A percentile compares a stretch with the other conserved stretches of the same genome.
phyloP scores from a whole-genome alignment of 2,329 filamentous ascomycete species.

The Diaporthe sp. region DNA sequence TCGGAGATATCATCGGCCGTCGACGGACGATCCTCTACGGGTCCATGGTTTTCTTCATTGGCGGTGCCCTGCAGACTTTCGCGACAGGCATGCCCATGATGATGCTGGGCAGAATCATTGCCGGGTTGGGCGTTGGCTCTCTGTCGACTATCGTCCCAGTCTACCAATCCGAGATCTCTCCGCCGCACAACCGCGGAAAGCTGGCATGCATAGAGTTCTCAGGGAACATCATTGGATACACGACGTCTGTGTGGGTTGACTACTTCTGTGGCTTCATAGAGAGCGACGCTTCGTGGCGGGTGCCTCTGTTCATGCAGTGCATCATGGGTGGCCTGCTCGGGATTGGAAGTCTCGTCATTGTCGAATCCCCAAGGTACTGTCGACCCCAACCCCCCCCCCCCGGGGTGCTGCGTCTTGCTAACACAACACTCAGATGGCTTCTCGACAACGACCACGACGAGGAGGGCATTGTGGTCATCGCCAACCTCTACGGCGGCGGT shows the following conservation, averaged over 20 bases:
- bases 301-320: constrained; percentile 93
- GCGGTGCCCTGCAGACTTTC: constrained; percentile 87
- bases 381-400: background rate
- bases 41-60: constrained; percentile 87
- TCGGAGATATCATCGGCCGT: constrained; percentile 93
- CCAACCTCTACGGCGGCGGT: constrained; percentile 94
- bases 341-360: constrained; percentile 90
- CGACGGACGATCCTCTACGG: constrained; percentile 93
- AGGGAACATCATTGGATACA: constrained; percentile 95
- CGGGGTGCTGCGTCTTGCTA: constrained; percentile 41
- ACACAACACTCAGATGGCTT: constrained; percentile 79
- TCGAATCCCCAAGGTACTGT: constrained; percentile 89
- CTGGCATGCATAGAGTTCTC: constrained; percentile 98
- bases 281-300: constrained; percentile 87
- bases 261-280: constrained; percentile 96
- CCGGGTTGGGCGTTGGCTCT: constrained; percentile 88
- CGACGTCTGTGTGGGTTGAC: constrained; percentile 98
- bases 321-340: constrained; percentile 91
- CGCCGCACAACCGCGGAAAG: constrained; percentile 95
- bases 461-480: constrained; percentile 98
- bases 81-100: constrained; percentile 91
- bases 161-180: constrained; percentile 95
- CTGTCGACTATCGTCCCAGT: constrained; percentile 93
- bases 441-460: constrained; percentile 98
- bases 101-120: constrained; percentile 85